Percentiles rank a stretch among this genome's conserved stretches.
phyloP scores from a whole-genome alignment of 176 grass and related monocot species.

The Bolboschoenus planiculmis region DNA sequence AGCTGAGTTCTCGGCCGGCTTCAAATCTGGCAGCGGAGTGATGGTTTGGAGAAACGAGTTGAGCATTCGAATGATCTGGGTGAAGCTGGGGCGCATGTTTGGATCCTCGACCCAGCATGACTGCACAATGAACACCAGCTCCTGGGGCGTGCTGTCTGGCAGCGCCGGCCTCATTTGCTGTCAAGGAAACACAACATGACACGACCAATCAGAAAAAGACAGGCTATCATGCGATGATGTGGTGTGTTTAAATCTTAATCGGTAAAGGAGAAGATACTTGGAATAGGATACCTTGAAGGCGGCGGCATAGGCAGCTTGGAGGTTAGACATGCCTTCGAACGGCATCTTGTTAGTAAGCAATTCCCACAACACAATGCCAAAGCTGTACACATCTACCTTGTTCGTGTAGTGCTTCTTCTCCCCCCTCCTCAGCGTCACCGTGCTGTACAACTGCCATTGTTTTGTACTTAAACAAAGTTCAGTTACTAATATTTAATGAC shows the following conservation, averaged over 20 bases:
- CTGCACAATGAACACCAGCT: conserved; percentile 74
- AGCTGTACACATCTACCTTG: conserved; percentile 99
- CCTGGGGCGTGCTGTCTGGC: conserved; percentile 59
- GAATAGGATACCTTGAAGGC: conserved; percentile 72
- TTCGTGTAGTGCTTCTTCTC: conserved; percentile 99
- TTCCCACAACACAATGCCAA: conserved; percentile 96
- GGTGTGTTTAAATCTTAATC: not conserved
- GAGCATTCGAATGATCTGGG: conserved; percentile 90
- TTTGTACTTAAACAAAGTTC: conserved; percentile 2
- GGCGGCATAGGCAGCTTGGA: conserved; percentile 98
- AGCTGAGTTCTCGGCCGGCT: conserved; percentile 31
- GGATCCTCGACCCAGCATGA: conserved; percentile 99
- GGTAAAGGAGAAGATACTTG: not conserved
- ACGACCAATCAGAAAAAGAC: not conserved
- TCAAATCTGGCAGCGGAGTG: conserved; percentile 26
- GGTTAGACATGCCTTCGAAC: conserved; percentile 98
- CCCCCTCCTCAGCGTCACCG: conserved; percentile 82
- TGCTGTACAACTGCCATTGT: conserved; percentile 77
- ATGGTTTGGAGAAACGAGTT: conserved; percentile 68
- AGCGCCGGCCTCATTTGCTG: conserved; percentile 87
- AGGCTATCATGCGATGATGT: not conserved
- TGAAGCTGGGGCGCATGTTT: conserved; percentile 67
- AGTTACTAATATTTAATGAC: not conserved
- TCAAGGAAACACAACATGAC: not conserved
- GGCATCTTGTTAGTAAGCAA: conserved; percentile 97